Base-by-base conservation (phyloP, 2,329 filamentous ascomycete genomes). In the Hypomyces perniciosus region DNA sequence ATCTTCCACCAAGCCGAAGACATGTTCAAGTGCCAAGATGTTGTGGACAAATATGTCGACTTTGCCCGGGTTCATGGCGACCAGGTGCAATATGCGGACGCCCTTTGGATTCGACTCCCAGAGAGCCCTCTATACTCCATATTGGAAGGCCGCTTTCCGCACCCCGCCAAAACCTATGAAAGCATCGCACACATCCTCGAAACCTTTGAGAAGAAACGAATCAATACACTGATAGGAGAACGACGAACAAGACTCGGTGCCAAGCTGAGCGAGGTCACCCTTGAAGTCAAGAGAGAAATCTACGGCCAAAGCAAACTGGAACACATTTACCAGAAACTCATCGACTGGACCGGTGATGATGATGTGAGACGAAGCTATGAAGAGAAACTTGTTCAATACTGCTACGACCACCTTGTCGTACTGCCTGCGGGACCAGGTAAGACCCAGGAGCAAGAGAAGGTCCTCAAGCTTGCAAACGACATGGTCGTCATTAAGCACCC, bases 401-500 rank as follows among this genome's bases (percentile, higher is more conserved):
- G 85, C 54, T 86, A 91, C 58, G 90, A 96, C 51, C 79, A 82
- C 5, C 77, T 99, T 1, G 68, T 86, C 7, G 84, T 88, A 29
- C 75, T 89, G 12, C 80, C 85, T 3, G 54, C 76, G 1, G 82
- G 84, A 4, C 66, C 72, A 3, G 73, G 83, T 52, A 97, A 97
- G 68, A 64, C 71, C 1, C 68, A 74, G 13, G 90, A 95, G 66
- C 80, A 88, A 28, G 73, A 82, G 34, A 84, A 86, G 56, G 85
- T 96, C 0, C 70, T 86, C 61, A 85, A 86, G 53, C 73, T 93
- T 47, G 90, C 92, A 1, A 83, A 85, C 56, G 93, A 92, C 54
- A 96, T 99, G 88, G 92, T 99, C 54, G 88, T 96, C 53, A 93
- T 99, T 65, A 91, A 92, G 60, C 90, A 97, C 60, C 88, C 90